Base-by-base conservation (phyloP, 2,329 filamentous ascomycete species). In the Talaromyces pinophilus region DNA sequence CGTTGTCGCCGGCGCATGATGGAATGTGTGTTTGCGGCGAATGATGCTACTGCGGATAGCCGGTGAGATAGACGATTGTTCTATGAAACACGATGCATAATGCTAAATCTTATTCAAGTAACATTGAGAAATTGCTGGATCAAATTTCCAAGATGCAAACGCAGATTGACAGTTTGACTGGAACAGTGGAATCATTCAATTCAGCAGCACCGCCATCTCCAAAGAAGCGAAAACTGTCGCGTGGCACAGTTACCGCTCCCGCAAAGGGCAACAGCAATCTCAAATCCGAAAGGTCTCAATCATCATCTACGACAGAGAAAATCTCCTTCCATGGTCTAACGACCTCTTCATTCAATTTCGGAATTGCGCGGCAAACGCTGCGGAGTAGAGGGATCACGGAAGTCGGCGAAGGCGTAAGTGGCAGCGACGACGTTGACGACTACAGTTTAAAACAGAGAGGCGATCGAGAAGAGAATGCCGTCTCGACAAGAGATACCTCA, bases 321-420 rank as follows among this genome's bases (percentile, higher is more conserved):
- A 85, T 86, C 0, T 84, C 86, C n/a, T 97, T 95, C 73, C 88
- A 91, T 65, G 93, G 93, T 0, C 92, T 92, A 0, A 96, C 92
- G 0, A 96, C 92, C 74, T 90, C 88, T 46, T 88, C 88, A 1
- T 97, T 92, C 77, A 92, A 90, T 70, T 85, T 97, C 19, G 91
- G 93, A 68, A 88, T 96, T 5, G 93, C 93, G 19, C 94, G 92
- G 76, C 91, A 87, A 61, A 96, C 92, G 61, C 83, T 97, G 35
- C 89, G 92, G 73, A 92, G 89, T 64, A 95, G 96, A 87, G 93
- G 93, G 7, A 96, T 96, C 72, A 88, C 88, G 48, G 86, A 88
- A 15, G 59, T 60, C 8, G 84, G 83, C 0, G 48, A 33, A 28
- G 25, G 30, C 38, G 17, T 22, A 22, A 46, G 60, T 8, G 35